A percentile compares a stretch with the other conserved stretches of the same genome.
Conservation (phyloP, 192 early-diverging fungal species). For the Backusella mclennaniae region DNA sequence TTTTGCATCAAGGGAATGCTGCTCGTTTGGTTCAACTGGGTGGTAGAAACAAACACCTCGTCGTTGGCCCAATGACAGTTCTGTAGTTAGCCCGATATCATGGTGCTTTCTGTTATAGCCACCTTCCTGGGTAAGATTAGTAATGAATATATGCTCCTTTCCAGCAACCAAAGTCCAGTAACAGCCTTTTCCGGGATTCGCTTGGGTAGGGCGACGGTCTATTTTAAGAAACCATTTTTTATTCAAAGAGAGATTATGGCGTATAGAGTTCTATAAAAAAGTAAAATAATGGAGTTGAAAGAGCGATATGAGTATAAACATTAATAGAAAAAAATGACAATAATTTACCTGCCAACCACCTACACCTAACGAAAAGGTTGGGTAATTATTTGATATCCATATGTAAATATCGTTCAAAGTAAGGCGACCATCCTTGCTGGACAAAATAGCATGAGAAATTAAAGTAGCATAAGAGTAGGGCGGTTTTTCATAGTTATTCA, state of each 20-base stretch:
- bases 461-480: constrained; percentile 78
- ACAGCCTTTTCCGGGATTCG: constrained; percentile 67
- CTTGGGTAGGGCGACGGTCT: constrained; percentile 56
- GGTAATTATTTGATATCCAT: constrained; percentile 69
- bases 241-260: constrained; percentile 89
- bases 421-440: constrained; percentile 51
- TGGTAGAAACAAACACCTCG: not conserved
- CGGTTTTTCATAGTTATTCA: constrained; percentile 40
- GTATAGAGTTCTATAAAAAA: constrained; percentile 77
- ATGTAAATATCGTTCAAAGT: constrained; percentile 86
- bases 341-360: constrained; percentile 73
- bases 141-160: constrained; percentile 31
- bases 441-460: constrained; percentile 75
- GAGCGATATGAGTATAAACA: no score
- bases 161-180: constrained; percentile 58
- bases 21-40: not conserved
- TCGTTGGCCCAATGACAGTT: constrained; percentile 12
- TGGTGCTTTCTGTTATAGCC: constrained; percentile 19
- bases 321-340: no score
- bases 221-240: constrained; percentile 72
- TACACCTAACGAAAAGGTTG: constrained; percentile 59
- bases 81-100: constrained; percentile 24
- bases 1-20: not conserved
- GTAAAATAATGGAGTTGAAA: not conserved
- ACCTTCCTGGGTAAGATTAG: constrained; percentile 24